Evolutionary conservation across 345 rosid genomes (phyloP).

Genomic region (Atalantia buxifolia): DNA sequence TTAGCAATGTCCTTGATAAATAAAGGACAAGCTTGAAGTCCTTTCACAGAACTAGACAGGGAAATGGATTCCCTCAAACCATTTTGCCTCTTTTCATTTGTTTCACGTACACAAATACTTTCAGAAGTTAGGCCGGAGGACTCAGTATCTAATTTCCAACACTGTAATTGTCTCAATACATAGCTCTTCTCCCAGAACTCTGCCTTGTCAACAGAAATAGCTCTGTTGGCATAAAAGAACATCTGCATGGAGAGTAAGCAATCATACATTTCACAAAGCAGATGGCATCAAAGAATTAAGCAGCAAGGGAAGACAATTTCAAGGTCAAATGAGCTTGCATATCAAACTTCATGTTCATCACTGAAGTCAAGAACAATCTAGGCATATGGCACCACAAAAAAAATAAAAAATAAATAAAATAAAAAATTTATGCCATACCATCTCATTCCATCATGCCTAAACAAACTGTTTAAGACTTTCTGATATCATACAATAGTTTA

Average conservation of each 20-base stretch:
- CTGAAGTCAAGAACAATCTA: neutral
- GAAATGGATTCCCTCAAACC: slow-evolving; percentile 42
- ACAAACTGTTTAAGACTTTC: slow-evolving; percentile 6
- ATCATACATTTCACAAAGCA: neutral
- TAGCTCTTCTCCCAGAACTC: slow-evolving; percentile 97
- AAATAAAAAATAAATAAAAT: too few species aligned
- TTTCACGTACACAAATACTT: slow-evolving; percentile 11
- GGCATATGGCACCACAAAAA: neutral
- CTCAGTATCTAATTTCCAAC: slow-evolving; percentile 34
- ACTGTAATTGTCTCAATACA: slow-evolving; percentile 43
- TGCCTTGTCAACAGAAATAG: slow-evolving; percentile 64
- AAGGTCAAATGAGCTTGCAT: neutral
- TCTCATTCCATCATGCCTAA: neutral
- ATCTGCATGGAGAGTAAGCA: slow-evolving; percentile 40
- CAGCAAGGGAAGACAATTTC: slow-evolving; percentile 5
- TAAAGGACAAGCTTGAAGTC: slow-evolving; percentile 57
- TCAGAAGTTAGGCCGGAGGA: slow-evolving; percentile 23
- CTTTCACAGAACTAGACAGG: slow-evolving; percentile 39
- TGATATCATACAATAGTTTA: slow-evolving; percentile 8
- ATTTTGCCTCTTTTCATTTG: slow-evolving; percentile 42
- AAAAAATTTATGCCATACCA: neutral
- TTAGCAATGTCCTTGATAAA: slow-evolving; percentile 71
- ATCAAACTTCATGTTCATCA: neutral
- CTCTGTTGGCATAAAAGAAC: slow-evolving; percentile 70
- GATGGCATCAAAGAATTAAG: neutral